Conservation (phyloP, 371 early-diverging fungal genomes). For the Entomophthora muscae region DNA sequence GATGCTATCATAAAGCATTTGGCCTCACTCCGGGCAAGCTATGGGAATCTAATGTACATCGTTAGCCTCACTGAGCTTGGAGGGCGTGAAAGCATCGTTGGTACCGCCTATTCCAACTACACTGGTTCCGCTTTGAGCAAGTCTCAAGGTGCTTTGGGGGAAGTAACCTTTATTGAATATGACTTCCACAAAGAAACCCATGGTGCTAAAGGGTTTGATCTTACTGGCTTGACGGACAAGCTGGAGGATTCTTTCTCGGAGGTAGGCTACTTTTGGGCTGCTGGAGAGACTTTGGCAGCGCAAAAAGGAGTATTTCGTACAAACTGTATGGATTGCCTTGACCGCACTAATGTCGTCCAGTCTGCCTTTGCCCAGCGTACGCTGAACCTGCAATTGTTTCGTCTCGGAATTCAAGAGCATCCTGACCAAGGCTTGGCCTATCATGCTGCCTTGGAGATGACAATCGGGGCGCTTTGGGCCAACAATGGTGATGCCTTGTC, state of each 20-base stretch:
- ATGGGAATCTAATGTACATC: conserved; percentile 51
- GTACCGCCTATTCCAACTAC: conserved; percentile 54
- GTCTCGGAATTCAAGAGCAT: conserved; percentile 23
- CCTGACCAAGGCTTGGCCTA: conserved; percentile 39
- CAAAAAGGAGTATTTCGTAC: conserved; percentile 69
- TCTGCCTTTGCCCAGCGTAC: conserved; percentile 61
- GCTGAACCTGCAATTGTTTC: conserved; percentile 42
- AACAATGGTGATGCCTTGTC: conserved; percentile 91
- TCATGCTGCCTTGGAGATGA: conserved; percentile 33
- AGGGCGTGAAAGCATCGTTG: conserved; percentile 71
- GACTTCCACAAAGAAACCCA: conserved; percentile 94
- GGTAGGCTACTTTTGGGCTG: conserved; percentile 35
- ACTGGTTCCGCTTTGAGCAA: conserved; percentile 28
- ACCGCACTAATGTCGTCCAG: conserved; percentile 98
- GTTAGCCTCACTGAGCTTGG: conserved; percentile 83
- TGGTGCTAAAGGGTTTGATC: conserved; percentile 63
- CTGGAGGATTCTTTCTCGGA: conserved; percentile 46
- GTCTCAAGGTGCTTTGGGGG: conserved; percentile 15
- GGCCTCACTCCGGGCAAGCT: conserved; percentile 37
- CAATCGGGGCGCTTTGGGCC: conserved; percentile 58
- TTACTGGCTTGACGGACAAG: conserved; percentile 49
- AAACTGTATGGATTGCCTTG: conserved; percentile 99
- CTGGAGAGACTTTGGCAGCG: conserved; percentile 6
- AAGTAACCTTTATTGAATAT: conserved; percentile 64
- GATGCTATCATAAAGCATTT: conserved; percentile 52